phyloP scores from a whole-genome alignment of 2,329 filamentous ascomycete species.

The Botrytis elliptica region DNA sequence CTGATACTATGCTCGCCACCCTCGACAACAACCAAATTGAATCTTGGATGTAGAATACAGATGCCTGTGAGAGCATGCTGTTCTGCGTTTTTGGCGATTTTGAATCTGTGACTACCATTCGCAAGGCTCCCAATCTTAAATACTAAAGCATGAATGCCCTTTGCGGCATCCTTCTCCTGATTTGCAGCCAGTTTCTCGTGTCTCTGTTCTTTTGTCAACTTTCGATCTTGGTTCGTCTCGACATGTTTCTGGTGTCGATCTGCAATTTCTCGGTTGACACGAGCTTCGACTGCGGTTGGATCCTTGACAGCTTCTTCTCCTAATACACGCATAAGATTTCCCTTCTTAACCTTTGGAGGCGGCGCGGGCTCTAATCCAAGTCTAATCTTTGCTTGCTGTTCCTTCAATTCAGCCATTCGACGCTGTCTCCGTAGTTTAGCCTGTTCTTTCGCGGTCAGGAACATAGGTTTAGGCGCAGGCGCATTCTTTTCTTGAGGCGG shows the following conservation, averaged over 20 bases:
- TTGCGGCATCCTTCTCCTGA: conserved; percentile 83
- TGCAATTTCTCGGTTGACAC: conserved; percentile 88
- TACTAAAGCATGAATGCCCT: conserved; percentile 81
- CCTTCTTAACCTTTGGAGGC: conserved; percentile 94
- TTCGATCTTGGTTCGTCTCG: conserved; percentile 75
- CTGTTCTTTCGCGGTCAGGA: conserved; percentile 85
- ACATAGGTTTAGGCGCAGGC: conserved; percentile 83
- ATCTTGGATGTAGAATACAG: conserved; percentile 86
- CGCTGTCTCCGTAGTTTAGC: conserved; percentile 87
- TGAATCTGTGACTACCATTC: conserved; percentile 91
- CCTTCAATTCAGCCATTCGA: conserved; percentile 89
- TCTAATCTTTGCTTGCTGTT: conserved; percentile 93
- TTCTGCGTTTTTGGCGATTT: conserved; percentile 89
- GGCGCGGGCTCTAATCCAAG: conserved; percentile 86
- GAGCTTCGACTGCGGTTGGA: conserved; percentile 92
- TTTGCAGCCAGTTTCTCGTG: conserved; percentile 80
- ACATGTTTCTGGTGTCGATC: conserved; percentile 80
- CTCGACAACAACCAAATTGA: conserved; percentile 89
- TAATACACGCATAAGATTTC: conserved; percentile 94
- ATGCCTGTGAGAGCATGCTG: conserved; percentile 83
- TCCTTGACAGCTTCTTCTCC: conserved; percentile 87
- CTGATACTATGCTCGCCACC: conserved; percentile 81
- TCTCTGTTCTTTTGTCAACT: conserved; percentile 82
- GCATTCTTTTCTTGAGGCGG: conserved; percentile 85
- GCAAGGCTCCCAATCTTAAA: conserved; percentile 88